Evolutionary conservation across 352 stramenopile genomes (phyloP).

Genomic region (Globisporangium uncinulatum): DNA sequence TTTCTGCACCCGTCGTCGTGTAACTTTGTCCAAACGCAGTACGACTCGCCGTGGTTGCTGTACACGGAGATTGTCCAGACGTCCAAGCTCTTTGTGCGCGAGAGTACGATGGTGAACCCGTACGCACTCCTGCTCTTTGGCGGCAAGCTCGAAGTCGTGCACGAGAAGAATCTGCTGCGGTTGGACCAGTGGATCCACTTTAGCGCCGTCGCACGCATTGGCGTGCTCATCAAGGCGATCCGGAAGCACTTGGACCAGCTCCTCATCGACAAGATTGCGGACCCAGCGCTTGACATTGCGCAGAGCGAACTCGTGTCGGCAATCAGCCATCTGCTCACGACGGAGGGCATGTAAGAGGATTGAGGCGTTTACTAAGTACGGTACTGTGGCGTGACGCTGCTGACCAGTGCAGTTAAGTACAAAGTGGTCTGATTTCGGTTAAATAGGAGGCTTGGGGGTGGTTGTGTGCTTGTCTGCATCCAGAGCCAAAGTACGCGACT

Average conservation of each 20-base stretch:
- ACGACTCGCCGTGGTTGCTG: constrained; percentile 94
- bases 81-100: constrained; percentile 96
- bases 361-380: no score
- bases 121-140: constrained; percentile 98
- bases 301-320: constrained; percentile 78
- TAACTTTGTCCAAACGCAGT: constrained; percentile 88
- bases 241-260: constrained; percentile 91
- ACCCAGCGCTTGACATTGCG: constrained; percentile 89
- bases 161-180: constrained; percentile 85
- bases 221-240: constrained; percentile 95
- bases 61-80: constrained; percentile 96
- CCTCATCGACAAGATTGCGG: constrained; percentile 92
- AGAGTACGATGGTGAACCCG: constrained; percentile 95
- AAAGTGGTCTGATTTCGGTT: no score
- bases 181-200: constrained; percentile 94
- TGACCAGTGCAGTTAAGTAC: no score
- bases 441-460: no score
- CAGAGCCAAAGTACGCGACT: no score
- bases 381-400: no score
- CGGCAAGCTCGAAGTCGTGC: constrained; percentile 88
- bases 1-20: constrained; percentile 95
- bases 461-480: no score
- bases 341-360: constrained; percentile 58
- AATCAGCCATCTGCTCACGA: constrained; percentile 78
- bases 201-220: constrained; percentile 89